Evolutionary conservation across 2,329 filamentous ascomycete species (phyloP).

Genomic region (Arthrobotrys sphaeroides): DNA sequence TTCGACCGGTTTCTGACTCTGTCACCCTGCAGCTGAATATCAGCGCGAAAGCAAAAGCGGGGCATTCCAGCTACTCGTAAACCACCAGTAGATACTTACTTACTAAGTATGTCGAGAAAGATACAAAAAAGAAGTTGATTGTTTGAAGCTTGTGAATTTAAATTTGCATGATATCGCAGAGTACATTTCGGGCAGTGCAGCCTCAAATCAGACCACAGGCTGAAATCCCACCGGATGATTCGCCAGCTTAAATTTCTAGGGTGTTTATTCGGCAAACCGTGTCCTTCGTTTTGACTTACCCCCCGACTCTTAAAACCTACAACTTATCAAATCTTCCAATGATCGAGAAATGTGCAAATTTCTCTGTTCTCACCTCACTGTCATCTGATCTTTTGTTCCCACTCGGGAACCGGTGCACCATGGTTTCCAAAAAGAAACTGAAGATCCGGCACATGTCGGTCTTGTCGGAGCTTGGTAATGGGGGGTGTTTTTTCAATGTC

Average conservation of each 20-base stretch:
- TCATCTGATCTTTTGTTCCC: constrained; percentile 54
- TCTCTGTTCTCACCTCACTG: constrained; percentile 27
- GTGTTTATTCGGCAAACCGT: constrained; percentile 28
- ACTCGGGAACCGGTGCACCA: neutral
- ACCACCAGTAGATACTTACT: no score
- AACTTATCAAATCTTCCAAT: neutral
- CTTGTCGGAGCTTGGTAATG: constrained; percentile 32
- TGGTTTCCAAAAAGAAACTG: constrained; percentile 1
- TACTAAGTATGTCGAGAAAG: neutral
- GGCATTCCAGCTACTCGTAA: neutral
- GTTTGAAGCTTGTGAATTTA: constrained; percentile 7
- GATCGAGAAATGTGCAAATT: no score
- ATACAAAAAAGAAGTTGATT: no score
- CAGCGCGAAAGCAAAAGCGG: constrained; percentile 15
- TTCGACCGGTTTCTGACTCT: constrained; percentile 30
- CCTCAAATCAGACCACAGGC: constrained; percentile 35
- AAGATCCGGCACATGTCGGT: constrained; percentile 35
- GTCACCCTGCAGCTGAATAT: constrained; percentile 26
- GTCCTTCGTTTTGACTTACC: constrained; percentile 18
- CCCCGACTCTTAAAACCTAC: neutral
- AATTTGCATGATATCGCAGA: neutral
- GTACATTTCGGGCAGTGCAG: neutral
- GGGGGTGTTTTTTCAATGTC: constrained; percentile 17
- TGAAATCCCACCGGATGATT: constrained; percentile 9
- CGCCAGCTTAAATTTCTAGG: constrained; percentile 21